Evolutionary conservation across 2,329 filamentous ascomycete genomes (phyloP).

Genomic region (Penicillium hordei): DNA sequence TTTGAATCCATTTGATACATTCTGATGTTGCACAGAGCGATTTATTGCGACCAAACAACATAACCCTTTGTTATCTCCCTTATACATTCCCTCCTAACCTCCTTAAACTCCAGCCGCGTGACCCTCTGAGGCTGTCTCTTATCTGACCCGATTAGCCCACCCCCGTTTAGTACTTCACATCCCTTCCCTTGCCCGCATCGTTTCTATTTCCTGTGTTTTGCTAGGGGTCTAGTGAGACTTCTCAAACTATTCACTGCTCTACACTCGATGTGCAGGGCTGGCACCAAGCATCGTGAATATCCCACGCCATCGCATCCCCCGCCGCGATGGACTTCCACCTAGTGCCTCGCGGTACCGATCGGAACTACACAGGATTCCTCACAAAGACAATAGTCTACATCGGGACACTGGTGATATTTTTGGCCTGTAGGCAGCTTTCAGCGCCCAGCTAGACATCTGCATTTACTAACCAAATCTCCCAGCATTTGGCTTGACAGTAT

Average conservation of each 20-base stretch:
- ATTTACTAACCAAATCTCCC: neutral
- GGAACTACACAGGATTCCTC: conserved; percentile 50
- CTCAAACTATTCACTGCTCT: neutral
- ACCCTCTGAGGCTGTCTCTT: neutral
- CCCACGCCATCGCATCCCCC: neutral
- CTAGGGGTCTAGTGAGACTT: neutral
- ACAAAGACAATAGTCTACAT: conserved; percentile 52
- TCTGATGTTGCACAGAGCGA: neutral
- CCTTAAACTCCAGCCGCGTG: neutral
- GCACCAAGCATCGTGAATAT: neutral
- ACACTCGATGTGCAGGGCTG: conserved; percentile 8
- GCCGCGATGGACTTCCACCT: conserved; percentile 45
- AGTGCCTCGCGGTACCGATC: conserved; percentile 43
- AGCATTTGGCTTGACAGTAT: conserved; percentile 49
- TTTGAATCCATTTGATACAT: too few species aligned
- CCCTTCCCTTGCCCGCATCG: neutral
- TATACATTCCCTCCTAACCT: neutral
- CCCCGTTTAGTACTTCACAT: neutral
- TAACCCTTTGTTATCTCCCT: neutral
- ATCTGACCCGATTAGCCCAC: neutral
- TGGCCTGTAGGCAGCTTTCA: conserved; percentile 38
- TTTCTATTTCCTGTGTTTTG: neutral
- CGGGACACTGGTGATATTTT: conserved; percentile 45
- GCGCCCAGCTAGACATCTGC: neutral
- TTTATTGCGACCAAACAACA: neutral